These are phyloP conservation scores for Pyrenophora seminiperda DNA, from an alignment of 2,329 filamentous ascomycete genomes.

Conservation along the genomic window DNA sequence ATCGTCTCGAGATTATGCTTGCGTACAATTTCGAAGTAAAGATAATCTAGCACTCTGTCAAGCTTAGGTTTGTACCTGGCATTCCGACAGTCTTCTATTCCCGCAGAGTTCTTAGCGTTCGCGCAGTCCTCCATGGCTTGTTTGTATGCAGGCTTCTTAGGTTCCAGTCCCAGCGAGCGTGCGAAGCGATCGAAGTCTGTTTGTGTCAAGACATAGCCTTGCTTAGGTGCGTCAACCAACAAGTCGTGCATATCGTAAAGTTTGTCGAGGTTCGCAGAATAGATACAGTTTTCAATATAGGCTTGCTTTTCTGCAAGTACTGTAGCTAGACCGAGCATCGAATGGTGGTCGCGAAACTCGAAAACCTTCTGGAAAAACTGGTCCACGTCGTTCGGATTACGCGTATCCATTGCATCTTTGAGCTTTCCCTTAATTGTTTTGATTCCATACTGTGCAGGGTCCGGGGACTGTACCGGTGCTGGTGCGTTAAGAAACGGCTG, in stretches of 20 bases:
- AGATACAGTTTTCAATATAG: constrained; percentile 54
- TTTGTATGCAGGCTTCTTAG: constrained; percentile 50
- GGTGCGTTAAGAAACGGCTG: constrained; percentile 68
- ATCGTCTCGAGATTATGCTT: constrained; percentile 44
- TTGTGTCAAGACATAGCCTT: constrained; percentile 56
- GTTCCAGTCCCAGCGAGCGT: constrained; percentile 58
- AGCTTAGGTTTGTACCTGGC: constrained; percentile 28
- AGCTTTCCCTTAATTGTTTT: constrained; percentile 57
- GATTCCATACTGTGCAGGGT: constrained; percentile 58
- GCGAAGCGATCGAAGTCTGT: constrained; percentile 57
- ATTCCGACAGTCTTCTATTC: constrained; percentile 22
- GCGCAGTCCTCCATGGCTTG: constrained; percentile 35
- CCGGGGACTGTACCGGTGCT: constrained; percentile 52
- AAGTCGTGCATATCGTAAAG: constrained; percentile 53
- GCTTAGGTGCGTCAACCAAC: constrained; percentile 53
- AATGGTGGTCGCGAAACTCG: constrained; percentile 61
- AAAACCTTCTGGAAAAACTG: constrained; percentile 62
- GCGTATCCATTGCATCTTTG: constrained; percentile 48
- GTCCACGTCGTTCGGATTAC: constrained; percentile 38
- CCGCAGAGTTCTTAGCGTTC: constrained; percentile 19
- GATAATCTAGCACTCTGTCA: constrained; percentile 65
- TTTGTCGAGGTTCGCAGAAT: constrained; percentile 23
- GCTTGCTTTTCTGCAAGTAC: constrained; percentile 66
- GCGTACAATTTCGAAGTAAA: constrained; percentile 62
- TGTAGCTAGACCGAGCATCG: constrained; percentile 68